A percentile compares a stretch with the other conserved stretches of the same genome.
phyloP scores from a whole-genome alignment of 495 filamentous ascomycete species.

The Paragyromitra xinjiangensis region DNA sequence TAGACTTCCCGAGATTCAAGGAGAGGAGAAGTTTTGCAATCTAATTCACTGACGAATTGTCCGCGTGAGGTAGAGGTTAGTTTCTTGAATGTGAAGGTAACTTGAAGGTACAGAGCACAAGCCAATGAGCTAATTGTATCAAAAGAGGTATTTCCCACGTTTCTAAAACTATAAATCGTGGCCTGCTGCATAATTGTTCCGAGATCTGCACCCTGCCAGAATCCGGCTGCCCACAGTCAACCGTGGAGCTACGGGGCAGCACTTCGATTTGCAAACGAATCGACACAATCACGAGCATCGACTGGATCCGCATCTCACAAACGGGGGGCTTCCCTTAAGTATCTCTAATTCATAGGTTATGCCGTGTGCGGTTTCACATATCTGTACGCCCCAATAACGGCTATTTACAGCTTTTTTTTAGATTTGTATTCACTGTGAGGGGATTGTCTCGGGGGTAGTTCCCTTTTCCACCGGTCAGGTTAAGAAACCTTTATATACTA shows the following conservation, averaged over 20 bases:
- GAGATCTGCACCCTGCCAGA: constrained; percentile 19
- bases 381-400: constrained; percentile 11
- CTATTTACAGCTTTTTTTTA: constrained; percentile 17
- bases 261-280: constrained; percentile 8
- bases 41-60: background rate
- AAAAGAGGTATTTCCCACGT: constrained; percentile 11
- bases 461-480: background rate
- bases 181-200: constrained; percentile 16
- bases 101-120: background rate
- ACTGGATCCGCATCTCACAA: constrained; percentile 3
- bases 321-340: background rate
- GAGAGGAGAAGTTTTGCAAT: background rate
- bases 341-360: background rate
- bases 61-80: background rate
- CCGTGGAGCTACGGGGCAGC: background rate
- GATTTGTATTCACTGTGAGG: background rate
- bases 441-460: background rate
- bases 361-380: constrained; percentile 1
- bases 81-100: background rate
- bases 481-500: background rate
- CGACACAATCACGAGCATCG: constrained; percentile 28
- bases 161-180: background rate
- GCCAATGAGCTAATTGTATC: background rate
- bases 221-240: constrained; percentile 9
- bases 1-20: background rate